Conservation (phyloP, 2,329 filamentous ascomycete genomes). For the Arthrobotrys pseudoclavata region DNA sequence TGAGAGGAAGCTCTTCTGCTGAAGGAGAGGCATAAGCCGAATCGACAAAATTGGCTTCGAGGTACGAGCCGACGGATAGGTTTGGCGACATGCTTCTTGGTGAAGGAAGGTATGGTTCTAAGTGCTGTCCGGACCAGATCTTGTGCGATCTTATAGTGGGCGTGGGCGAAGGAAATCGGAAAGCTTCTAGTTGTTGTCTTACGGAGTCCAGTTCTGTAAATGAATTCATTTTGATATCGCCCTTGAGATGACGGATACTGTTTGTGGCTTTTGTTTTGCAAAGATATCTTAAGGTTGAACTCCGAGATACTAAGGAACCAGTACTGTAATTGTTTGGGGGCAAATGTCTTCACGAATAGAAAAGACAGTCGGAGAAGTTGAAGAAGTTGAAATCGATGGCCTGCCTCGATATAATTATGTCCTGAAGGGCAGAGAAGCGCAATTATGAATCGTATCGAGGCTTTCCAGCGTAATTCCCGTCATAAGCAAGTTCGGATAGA, state of each 20-base stretch:
- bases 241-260: slow-evolving; percentile 20
- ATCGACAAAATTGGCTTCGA: slow-evolving; percentile 44
- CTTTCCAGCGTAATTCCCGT: slow-evolving; percentile 45
- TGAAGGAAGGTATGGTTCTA: slow-evolving; percentile 54
- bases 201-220: slow-evolving; percentile 54
- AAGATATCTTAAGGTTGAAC: slow-evolving; percentile 3
- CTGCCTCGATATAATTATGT: slow-evolving; percentile 45
- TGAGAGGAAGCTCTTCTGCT: slow-evolving; percentile 40
- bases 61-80: slow-evolving; percentile 19
- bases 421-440: neutral
- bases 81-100: slow-evolving; percentile 51
- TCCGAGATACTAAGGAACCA: neutral
- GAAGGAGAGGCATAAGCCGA: slow-evolving; percentile 56
- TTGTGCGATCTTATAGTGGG: slow-evolving; percentile 55
- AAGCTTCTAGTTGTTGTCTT: slow-evolving; percentile 53
- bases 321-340: neutral
- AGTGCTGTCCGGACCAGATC: slow-evolving; percentile 56
- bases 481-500: slow-evolving; percentile 17
- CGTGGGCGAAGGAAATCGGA: slow-evolving; percentile 56
- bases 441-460: slow-evolving; percentile 37
- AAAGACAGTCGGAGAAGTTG: neutral
- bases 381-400: slow-evolving; percentile 43
- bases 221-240: slow-evolving; percentile 27
- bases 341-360: neutral
- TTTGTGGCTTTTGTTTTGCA: slow-evolving; percentile 22